Evolutionary conservation across 805 yeast species (phyloP), one percentile per base, ranked within the genome.

Genomic region (Saturnispora sekii): DNA sequence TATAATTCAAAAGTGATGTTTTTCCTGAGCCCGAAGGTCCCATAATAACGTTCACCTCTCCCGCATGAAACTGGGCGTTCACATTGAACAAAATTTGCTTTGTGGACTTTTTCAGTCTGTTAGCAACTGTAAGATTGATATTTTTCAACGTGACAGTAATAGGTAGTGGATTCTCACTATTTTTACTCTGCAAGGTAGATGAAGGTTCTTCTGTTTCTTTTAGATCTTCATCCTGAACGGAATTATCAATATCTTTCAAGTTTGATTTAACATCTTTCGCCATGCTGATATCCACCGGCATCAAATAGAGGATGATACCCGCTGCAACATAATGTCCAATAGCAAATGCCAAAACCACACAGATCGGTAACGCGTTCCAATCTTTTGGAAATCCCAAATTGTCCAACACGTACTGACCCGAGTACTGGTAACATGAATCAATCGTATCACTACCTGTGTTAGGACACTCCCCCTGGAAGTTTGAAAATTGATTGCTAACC

Each of bases 1-100:
- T 63, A 32, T 71, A 62, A 55, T 80, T 83, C 50, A 83, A 61
- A 37, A 84, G 57, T 0, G 89, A 76, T 0, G 87, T 78, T 55
- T 83, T 83, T 9, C 90, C 93, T 0, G 84, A 77, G 0, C 90
- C 90, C 1, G 88, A 81, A 0, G 90, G 89, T 0, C 93, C 93
- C 79, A 83, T 74, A 37, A 83, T 81, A 4, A 81, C 85, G 55
- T 81, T 83, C 9, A 84, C 65, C 35, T 74, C 67, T 12, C 80
- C 77, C 2, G 79, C 69, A 28, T 63, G 61, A 54, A 81, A 79
- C 6, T 53, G 49, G 0, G 82, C 85, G 44, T 66, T 60, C 11
- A 84, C 64, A 14, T 68, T 58, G 35, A 68, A 55, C 34, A 80
- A 52, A 40, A 76, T 58, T 35, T 65, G 68, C 11, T 54, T 53